A percentile compares a stretch with the other conserved stretches of the same genome.
These are phyloP conservation scores for Septoria petroselini DNA, from an alignment of 2,329 filamentous ascomycete genomes.

Conservation along the genomic window DNA sequence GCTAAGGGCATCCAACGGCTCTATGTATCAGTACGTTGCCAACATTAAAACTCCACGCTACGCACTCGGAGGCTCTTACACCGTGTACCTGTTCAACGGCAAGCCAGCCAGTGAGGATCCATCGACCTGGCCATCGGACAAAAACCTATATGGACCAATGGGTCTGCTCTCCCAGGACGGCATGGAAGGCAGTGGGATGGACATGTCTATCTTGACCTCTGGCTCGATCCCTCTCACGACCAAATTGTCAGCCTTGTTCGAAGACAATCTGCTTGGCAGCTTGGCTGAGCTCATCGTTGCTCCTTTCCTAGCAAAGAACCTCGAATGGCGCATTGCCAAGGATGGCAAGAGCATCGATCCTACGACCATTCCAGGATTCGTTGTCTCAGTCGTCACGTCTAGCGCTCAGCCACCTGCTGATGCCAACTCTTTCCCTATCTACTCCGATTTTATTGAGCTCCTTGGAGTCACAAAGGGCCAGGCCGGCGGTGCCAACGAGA, in stretches of 20 bases:
- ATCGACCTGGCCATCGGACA: conserved; percentile 50
- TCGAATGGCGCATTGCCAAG: conserved; percentile 38
- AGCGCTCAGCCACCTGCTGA: conserved; percentile 37
- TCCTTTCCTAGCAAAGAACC: conserved; percentile 35
- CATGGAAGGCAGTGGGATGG: conserved; percentile 14
- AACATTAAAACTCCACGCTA: conserved; percentile 63
- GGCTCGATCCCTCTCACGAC: conserved; percentile 48
- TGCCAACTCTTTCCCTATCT: conserved; percentile 36
- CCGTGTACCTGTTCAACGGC: conserved; percentile 67
- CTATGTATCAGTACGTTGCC: conserved; percentile 65
- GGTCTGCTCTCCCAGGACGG: conserved; percentile 39
- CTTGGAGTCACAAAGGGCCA: conserved; percentile 25
- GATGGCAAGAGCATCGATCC: conserved; percentile 36
- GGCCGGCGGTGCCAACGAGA: conserved; percentile 22
- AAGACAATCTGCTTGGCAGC: conserved; percentile 32
- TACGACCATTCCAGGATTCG: conserved; percentile 38
- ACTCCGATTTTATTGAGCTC: conserved; percentile 32
- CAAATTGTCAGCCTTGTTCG: conserved; percentile 39
- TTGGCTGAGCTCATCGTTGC: conserved; percentile 32
- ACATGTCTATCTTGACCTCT: conserved; percentile 15
- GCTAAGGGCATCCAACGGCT: conserved; percentile 37
- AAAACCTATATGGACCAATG: conserved; percentile 60
- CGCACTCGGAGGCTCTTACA: conserved; percentile 60
- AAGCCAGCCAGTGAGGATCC: conserved; percentile 43
- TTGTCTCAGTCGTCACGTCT: conserved; percentile 41